These are phyloP conservation scores for Russula virescens DNA, from an alignment of 768 basidiomycete species.

Conservation along the genomic window DNA sequence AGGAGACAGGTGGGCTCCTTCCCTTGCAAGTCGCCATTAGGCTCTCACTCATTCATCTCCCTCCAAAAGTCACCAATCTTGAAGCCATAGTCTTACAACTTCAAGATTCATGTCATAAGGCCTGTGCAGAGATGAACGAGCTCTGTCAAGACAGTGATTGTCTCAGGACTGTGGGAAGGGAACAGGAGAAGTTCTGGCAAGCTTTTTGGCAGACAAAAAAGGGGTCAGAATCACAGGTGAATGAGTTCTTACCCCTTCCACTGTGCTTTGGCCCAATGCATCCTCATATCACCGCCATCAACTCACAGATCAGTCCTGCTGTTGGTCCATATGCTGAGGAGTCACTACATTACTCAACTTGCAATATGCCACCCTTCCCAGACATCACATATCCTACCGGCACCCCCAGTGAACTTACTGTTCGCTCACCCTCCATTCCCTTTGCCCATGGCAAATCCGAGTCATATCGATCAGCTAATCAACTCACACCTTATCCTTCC, in stretches of 20 bases:
- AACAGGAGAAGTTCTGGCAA: too few species aligned
- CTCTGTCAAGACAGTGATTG: constrained; percentile 61
- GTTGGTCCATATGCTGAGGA: too few species aligned
- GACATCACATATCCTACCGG: constrained; percentile 42
- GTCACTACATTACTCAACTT: constrained; percentile 42
- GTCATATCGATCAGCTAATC: constrained; percentile 46
- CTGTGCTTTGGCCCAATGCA: constrained; percentile 25
- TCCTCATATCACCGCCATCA: constrained; percentile 26
- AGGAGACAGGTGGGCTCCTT: constrained; percentile 51
- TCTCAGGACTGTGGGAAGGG: constrained; percentile 54
- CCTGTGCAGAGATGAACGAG: constrained; percentile 52
- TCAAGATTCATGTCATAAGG: constrained; percentile 72
- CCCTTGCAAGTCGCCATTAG: constrained; percentile 7
- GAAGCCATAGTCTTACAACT: too few species aligned
- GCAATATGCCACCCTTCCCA: constrained; percentile 41
- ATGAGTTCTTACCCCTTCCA: constrained; percentile 24
- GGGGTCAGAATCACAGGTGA: constrained; percentile 22
- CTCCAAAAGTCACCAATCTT: constrained; percentile 66
- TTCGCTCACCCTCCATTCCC: constrained; percentile 49
- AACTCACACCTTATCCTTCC: constrained; percentile 40
- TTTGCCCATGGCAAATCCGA: constrained; percentile 33
- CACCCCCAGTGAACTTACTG: constrained; percentile 36
- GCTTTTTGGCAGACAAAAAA: too few species aligned
- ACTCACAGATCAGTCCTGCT: constrained; percentile 29
- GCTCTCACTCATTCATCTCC: constrained; percentile 16